Conservation (phyloP, 805 yeast species). For the Priceomyces carsonii region DNA sequence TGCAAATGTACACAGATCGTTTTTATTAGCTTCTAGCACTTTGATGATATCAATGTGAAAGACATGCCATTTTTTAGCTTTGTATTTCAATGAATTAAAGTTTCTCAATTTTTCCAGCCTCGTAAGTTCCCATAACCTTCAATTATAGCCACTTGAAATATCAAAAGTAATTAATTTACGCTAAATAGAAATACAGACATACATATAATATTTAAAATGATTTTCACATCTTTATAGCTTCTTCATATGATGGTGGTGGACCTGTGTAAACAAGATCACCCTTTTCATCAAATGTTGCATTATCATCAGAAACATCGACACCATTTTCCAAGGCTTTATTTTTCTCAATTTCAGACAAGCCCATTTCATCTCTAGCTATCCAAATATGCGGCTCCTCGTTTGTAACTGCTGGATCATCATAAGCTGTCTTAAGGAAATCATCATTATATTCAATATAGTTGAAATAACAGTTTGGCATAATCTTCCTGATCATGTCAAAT, state of each 20-base stretch:
- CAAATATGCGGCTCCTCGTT: conserved; percentile 64
- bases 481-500: conserved; percentile 44
- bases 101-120: too few relatives aligned
- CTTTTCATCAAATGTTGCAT: conserved; percentile 60
- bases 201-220: too few relatives aligned
- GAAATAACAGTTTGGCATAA: conserved; percentile 44
- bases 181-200: too few relatives aligned
- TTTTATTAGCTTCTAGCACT: too few relatives aligned
- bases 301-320: conserved; percentile 56
- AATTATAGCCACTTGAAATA: too few relatives aligned
- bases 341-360: conserved; percentile 62
- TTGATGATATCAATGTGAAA: too few relatives aligned
- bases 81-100: not conserved
- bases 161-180: too few relatives aligned
- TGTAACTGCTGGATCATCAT: conserved; percentile 57
- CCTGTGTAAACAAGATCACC: conserved; percentile 55
- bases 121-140: too few relatives aligned
- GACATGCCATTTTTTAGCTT: too few relatives aligned
- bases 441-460: conserved; percentile 42
- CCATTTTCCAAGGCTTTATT: conserved; percentile 53
- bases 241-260: conserved; percentile 71
- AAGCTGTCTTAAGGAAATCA: conserved; percentile 44
- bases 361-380: conserved; percentile 69
- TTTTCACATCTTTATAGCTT: conserved; percentile 41
- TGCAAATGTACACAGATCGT: too few relatives aligned